phyloP scores from a whole-genome alignment of 176 grass and related monocot genomes.

The Oryza meridionalis region DNA sequence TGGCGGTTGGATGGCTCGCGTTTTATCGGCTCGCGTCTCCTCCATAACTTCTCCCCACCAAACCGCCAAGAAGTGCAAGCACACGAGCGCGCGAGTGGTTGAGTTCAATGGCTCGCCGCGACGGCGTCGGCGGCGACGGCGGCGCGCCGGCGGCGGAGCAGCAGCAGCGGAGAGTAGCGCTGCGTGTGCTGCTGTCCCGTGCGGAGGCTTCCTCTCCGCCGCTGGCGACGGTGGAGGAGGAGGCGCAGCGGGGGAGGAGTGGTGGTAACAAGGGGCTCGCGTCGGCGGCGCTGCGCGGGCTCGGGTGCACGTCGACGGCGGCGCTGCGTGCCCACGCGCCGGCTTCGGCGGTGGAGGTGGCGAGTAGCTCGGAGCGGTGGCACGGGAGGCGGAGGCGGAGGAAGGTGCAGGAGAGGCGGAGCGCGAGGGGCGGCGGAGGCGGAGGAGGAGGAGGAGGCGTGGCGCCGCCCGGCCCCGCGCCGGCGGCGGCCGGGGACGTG shows the following conservation, averaged over 20 bases:
- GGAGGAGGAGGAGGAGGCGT: constrained; percentile 5
- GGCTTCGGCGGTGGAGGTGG: neutral
- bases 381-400: constrained; percentile 46
- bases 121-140: constrained; percentile 9
- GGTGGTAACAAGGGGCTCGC: constrained; percentile 23
- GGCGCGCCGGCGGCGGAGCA: neutral
- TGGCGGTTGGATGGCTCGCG: neutral
- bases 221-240: neutral
- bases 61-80: constrained; percentile 21
- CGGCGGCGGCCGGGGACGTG: constrained; percentile 53
- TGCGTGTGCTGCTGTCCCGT: constrained; percentile 23
- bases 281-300: constrained; percentile 53
- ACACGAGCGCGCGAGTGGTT: constrained; percentile 5
- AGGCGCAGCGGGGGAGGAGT: neutral
- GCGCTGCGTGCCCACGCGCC: constrained; percentile 47
- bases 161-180: constrained; percentile 39
- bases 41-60: constrained; percentile 22
- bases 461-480: neutral
- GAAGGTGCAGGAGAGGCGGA: constrained; percentile 54
- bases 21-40: neutral
- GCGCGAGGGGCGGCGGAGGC: constrained; percentile 33
- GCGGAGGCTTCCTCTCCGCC: neutral
- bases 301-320: constrained; percentile 66
- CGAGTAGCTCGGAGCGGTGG: constrained; percentile 46
- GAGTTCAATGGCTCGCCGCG: constrained; percentile 42